phyloP scores from a whole-genome alignment of 352 stramenopile species.

The Pythium rishiriense region DNA sequence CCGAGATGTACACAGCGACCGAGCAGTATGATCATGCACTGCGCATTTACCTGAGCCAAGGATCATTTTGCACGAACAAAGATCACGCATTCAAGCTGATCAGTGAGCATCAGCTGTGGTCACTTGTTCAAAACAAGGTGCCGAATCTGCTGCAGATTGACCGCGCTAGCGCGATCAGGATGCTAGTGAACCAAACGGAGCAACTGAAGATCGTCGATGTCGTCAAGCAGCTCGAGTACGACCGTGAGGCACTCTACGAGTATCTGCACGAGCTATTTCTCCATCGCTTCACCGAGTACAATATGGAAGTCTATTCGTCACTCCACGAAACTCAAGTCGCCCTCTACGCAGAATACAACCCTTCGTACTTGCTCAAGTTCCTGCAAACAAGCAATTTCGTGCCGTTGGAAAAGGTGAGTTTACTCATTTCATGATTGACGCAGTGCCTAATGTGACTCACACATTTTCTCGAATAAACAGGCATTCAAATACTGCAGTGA shows the following conservation, averaged over 20 bases:
- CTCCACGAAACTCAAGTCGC: conserved; percentile 78
- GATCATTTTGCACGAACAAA: conserved; percentile 84
- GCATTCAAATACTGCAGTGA: conserved; percentile 81
- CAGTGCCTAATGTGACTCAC: background rate
- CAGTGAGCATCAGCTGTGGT: conserved; percentile 79
- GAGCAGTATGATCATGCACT: conserved; percentile 83
- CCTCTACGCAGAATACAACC: conserved; percentile 70
- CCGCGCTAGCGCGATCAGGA: conserved; percentile 59
- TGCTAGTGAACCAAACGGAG: conserved; percentile 81
- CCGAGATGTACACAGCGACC: conserved; percentile 78
- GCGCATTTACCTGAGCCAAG: conserved; percentile 84
- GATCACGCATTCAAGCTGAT: conserved; percentile 86
- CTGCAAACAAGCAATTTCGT: conserved; percentile 83
- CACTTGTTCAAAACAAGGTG: conserved; percentile 77
- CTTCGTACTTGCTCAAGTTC: conserved; percentile 68
- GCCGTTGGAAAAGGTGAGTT: conserved; percentile 70
- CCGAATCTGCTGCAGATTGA: conserved; percentile 80
- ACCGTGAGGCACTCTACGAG: conserved; percentile 64
- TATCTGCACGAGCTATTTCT: conserved; percentile 81
- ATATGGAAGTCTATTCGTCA: conserved; percentile 67
- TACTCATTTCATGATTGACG: background rate
- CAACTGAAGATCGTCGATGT: conserved; percentile 79
- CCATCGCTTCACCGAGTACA: conserved; percentile 73
- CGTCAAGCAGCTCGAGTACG: conserved; percentile 70
- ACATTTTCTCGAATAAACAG: conserved; percentile 26